Conservation (phyloP, 257 asterid genomes). For the Forsythia suspensa region DNA sequence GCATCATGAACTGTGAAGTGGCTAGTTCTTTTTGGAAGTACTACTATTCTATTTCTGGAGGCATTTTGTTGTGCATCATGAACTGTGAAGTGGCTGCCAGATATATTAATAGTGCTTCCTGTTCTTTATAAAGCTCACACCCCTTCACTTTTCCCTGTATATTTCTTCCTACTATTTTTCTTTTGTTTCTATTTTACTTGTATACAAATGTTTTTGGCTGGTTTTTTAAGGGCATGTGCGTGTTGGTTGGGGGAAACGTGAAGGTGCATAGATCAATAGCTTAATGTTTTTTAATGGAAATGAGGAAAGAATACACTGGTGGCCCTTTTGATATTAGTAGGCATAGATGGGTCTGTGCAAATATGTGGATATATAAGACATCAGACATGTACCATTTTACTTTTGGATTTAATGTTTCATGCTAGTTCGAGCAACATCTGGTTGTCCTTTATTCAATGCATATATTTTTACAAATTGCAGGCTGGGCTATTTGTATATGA, state of each 20-base stretch:
- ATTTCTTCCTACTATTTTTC: not conserved
- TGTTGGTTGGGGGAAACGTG: not conserved
- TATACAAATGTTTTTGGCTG: not conserved
- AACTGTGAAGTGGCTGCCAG: not conserved
- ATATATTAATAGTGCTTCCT: not conserved
- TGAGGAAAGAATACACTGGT: not conserved
- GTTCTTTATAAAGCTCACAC: not conserved
- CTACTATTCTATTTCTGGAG: not conserved
- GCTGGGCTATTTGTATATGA: constrained; percentile 91
- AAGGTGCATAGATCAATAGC: not conserved
- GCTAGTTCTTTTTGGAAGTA: not conserved
- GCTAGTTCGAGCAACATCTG: constrained; percentile 8
- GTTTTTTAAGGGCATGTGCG: not conserved
- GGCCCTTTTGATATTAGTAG: not conserved
- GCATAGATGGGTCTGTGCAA: not conserved
- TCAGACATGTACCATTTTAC: not conserved
- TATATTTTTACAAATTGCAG: constrained; percentile 42
- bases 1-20: not conserved
- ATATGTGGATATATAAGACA: not conserved
- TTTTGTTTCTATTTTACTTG: not conserved
- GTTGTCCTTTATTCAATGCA: constrained; percentile 2
- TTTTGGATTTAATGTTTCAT: constrained; percentile 2
- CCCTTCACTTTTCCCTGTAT: not conserved
- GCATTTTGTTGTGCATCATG: not conserved
- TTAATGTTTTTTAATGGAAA: not conserved